Percentiles rank a stretch among this genome's conserved stretches.
These are phyloP conservation scores for Rhizopus stolonifer DNA, from an alignment of 371 early-diverging fungal genomes.

Conservation along the genomic window DNA sequence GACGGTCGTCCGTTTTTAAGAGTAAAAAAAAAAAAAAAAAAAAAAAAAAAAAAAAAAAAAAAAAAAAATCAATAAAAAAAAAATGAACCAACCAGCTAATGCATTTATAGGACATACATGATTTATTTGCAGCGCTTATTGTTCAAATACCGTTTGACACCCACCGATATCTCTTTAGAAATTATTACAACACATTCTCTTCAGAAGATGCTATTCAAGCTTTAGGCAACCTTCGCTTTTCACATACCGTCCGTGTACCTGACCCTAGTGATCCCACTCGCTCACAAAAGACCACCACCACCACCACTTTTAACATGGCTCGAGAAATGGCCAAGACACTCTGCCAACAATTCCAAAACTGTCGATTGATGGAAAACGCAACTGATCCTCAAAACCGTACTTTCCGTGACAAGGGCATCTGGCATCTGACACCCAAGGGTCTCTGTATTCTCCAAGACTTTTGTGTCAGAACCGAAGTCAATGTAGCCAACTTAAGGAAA, in stretches of 20 bases:
- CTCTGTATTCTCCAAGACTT: conserved; percentile 57
- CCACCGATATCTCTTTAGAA: conserved; percentile 57
- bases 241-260: conserved; percentile 54
- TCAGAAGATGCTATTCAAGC: conserved; percentile 61
- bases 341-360: conserved; percentile 63
- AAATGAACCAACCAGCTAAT: too few relatives aligned
- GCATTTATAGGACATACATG: conserved; percentile 56
- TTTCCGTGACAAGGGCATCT: conserved; percentile 55
- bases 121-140: conserved; percentile 63
- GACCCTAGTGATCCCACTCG: conserved; percentile 61
- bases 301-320: conserved; percentile 65
- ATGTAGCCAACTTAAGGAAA: conserved; percentile 28
- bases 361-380: conserved; percentile 55
- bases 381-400: conserved; percentile 50
- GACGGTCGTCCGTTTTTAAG: conserved; percentile 49
- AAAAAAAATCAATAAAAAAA: too few relatives aligned
- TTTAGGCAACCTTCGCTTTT: conserved; percentile 53
- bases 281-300: conserved; percentile 52
- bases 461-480: conserved; percentile 44
- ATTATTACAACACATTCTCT: conserved; percentile 58
- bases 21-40: too few relatives aligned
- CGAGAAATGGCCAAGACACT: conserved; percentile 65
- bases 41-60: too few relatives aligned
- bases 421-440: conserved; percentile 64
- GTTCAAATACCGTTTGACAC: conserved; percentile 57